phyloP scores from a whole-genome alignment of 2,329 filamentous ascomycete species.

The Aspergillus sp. region DNA sequence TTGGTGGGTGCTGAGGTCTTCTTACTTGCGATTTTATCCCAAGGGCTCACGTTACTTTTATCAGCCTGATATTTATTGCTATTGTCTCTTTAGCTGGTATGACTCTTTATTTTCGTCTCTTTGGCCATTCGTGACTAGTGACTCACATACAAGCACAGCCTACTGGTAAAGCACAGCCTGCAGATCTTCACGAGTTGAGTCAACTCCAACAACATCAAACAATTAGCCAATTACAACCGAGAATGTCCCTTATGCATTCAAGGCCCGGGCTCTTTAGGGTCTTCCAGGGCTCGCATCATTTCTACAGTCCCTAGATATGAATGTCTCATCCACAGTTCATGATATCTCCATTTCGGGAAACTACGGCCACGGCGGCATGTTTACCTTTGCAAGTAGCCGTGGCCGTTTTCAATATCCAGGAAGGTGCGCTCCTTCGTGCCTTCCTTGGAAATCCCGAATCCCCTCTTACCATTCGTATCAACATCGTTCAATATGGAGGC shows the following conservation, averaged over 20 bases:
- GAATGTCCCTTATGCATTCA: background rate
- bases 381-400: background rate
- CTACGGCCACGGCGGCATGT: background rate
- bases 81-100: background rate
- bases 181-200: background rate
- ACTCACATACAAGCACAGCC: background rate
- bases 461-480: background rate
- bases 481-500: background rate
- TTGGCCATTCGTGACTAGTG: background rate
- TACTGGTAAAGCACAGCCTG: background rate
- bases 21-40: too few relatives aligned
- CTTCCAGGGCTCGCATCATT: too few relatives aligned
- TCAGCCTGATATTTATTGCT: background rate
- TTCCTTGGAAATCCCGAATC: background rate
- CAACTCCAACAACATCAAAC: background rate
- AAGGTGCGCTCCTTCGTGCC: background rate
- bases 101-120: background rate
- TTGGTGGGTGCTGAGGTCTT: background rate
- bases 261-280: too few relatives aligned
- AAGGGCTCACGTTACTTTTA: too few relatives aligned
- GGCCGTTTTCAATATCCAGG: background rate
- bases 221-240: background rate
- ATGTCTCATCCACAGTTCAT: background rate
- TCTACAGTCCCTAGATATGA: too few relatives aligned
- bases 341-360: constrained; percentile 2